phyloP scores from a whole-genome alignment of 441 rosid genomes.

The Isatis lusitanica region DNA sequence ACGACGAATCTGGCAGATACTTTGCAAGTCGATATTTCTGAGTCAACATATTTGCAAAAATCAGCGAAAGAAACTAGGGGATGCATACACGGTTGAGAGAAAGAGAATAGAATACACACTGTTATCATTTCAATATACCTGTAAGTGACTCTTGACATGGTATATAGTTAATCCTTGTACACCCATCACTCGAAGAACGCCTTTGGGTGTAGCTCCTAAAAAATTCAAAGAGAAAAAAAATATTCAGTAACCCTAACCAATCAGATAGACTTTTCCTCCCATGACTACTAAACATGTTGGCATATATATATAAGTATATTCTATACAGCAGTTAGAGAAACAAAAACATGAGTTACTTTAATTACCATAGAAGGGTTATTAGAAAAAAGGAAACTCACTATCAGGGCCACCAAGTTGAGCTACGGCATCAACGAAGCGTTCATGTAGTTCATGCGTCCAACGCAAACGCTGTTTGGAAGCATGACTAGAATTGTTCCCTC shows the following conservation, averaged over 20 bases:
- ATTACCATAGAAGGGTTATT: background rate
- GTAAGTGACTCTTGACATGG: constrained; percentile 97
- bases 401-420: constrained; percentile 86
- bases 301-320: background rate
- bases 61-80: constrained; percentile 16
- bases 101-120: background rate
- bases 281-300: background rate
- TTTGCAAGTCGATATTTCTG: constrained; percentile 99
- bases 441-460: constrained; percentile 83
- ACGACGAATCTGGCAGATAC: constrained; percentile 90
- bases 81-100: constrained; percentile 22
- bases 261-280: background rate
- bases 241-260: constrained; percentile 8
- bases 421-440: constrained; percentile 77
- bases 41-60: constrained; percentile 10
- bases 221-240: background rate
- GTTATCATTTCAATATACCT: constrained; percentile 47
- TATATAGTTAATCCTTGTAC: constrained; percentile 95
- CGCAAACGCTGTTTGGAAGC: constrained; percentile 79
- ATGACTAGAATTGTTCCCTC: constrained; percentile 73
- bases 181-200: constrained; percentile 98
- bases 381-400: constrained; percentile 45
- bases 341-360: background rate
- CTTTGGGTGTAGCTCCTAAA: constrained; percentile 96
- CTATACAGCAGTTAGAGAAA: background rate